Base-by-base conservation (phyloP, 306 rosid species). In the Glycine tomentella region DNA sequence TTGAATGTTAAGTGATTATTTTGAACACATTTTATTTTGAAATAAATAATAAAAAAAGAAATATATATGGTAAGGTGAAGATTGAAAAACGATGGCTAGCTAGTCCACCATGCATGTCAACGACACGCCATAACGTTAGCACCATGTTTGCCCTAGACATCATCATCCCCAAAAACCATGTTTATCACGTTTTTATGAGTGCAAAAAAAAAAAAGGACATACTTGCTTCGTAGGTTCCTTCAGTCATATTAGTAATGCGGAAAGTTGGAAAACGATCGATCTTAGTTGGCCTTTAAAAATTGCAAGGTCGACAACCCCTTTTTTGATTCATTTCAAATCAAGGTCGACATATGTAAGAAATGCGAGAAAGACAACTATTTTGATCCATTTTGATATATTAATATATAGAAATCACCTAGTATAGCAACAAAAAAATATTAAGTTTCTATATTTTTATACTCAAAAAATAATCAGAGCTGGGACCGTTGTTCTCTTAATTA, bases 181-280 rank as follows among this genome's bases (percentile, higher is more conserved):
- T 77, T 50, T 67, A 38, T 36, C 81, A 77, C 81, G 81, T 77
- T 77, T 77, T 52, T 66, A 52, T 12, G 4, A 20, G 6, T 36
- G 25, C 31, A 25, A n/a, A 25, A 25, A 25, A 25, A 25, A 25
- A 25, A 25, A 6, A 7, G 1, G 6, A 58, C 15, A 12, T 33
- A 10, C 3, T n/a, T n/a, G n/a, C n/a, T 16, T 50, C 14, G n/a
- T 9, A 51, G 53, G 65, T 77, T 65, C 81, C 44, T 52, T 66
- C 42, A 4, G 14, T 56, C 40, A 20, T 40, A 40, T 69, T 16
- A 15, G n/a, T 73, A 16, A 73, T 3, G 67, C 15, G 38, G n/a
- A 34, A 73, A 72, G 49, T 72, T 52, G 64, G 34, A 34, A 36
- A 38, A n/a, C 15, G 17, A 36, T 36, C 65, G 40, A 36, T 36